Conservation (phyloP, 495 filamentous ascomycete species). For the Parachaetomium inaequale region DNA sequence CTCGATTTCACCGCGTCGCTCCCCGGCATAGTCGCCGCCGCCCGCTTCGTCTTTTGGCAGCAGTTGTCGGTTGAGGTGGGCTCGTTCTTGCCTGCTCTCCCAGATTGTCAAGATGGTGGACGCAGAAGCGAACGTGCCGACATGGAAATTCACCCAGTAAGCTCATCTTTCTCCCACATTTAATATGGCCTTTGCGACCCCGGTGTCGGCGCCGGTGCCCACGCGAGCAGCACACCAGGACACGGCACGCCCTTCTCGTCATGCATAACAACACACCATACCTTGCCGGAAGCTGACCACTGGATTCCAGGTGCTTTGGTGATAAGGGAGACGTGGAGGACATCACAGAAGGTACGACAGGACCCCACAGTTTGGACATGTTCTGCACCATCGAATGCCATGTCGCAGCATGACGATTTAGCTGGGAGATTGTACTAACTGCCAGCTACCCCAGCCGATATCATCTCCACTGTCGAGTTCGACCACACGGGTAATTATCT, state of each 20-base stretch:
- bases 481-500: constrained; percentile 98
- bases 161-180: constrained; percentile 37
- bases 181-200: constrained; percentile 1
- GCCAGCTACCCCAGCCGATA: constrained; percentile 65
- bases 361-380: not conserved
- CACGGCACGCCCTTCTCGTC: too few species aligned
- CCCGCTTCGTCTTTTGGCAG: constrained; percentile 21
- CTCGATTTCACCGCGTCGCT: constrained; percentile 10
- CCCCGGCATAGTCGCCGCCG: constrained; percentile 16
- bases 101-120: constrained; percentile 79
- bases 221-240: too few species aligned
- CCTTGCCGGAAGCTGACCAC: constrained; percentile 13
- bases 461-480: constrained; percentile 98
- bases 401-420: not conserved
- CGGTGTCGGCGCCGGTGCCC: constrained; percentile 13
- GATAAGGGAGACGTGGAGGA: constrained; percentile 99
- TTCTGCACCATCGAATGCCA: not conserved
- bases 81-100: constrained; percentile 21
- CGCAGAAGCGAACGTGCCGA: constrained; percentile 86
- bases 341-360: constrained; percentile 88
- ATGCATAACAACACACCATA: too few species aligned
- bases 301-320: constrained; percentile 78
- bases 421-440: constrained; percentile 25
- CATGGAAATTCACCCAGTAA: constrained; percentile 99
- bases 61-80: constrained; percentile 28